A percentile compares a stretch with the other conserved stretches of the same genome.
These are phyloP conservation scores for Adansonia grandidieri DNA, from an alignment of 441 rosid species.

Conservation along the genomic window DNA sequence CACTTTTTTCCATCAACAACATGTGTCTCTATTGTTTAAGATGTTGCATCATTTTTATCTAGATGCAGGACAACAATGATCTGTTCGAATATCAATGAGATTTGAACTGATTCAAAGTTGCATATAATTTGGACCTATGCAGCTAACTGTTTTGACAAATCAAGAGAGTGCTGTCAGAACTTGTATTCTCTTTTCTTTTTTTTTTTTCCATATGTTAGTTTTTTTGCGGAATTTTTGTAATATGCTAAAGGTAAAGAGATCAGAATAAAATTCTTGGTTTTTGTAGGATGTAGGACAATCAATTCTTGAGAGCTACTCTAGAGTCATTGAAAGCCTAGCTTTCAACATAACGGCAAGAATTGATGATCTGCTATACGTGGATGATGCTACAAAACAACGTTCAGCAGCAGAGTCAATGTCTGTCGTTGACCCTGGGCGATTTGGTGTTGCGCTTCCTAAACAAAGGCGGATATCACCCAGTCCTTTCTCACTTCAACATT, in stretches of 20 bases:
- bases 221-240: not conserved
- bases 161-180: not conserved
- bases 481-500: slow-evolving; percentile 61
- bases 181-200: not conserved
- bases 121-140: not conserved
- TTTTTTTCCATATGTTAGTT: not conserved
- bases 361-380: slow-evolving; percentile 85
- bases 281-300: slow-evolving; percentile 95
- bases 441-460: slow-evolving; percentile 49
- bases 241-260: not conserved
- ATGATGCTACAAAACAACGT: slow-evolving; percentile 64
- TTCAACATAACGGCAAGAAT: slow-evolving; percentile 92
- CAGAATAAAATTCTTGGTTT: not conserved
- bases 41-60: not conserved
- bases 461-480: slow-evolving; percentile 67
- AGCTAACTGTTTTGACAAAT: not conserved
- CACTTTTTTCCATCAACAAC: not conserved
- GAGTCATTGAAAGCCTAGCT: slow-evolving; percentile 96
- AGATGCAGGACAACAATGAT: not conserved
- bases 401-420: slow-evolving; percentile 60
- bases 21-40: not conserved
- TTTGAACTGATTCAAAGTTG: not conserved
- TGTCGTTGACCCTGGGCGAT: slow-evolving; percentile 54
- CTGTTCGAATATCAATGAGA: not conserved
- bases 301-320: slow-evolving; percentile 92